Base-by-base conservation (phyloP, 2,329 filamentous ascomycete species). In the Fonsecaea nubica region DNA sequence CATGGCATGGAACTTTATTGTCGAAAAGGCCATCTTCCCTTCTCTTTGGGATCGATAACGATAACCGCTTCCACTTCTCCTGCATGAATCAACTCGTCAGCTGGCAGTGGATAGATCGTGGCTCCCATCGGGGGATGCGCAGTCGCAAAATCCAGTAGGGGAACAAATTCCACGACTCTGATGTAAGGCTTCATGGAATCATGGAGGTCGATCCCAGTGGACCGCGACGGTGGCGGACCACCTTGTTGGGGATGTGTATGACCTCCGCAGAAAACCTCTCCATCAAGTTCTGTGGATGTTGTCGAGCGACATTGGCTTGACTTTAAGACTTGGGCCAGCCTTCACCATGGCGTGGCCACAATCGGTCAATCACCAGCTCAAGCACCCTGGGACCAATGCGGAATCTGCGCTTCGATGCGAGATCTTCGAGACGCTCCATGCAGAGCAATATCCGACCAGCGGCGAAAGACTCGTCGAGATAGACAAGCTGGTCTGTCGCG, bases 361-460 rank as follows among this genome's bases (percentile, higher is more conserved):
- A 85, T 92, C 0, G 92, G 93, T 73, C 93, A 93, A 93, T 78
- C 89, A 87, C 76, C 78, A 93, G 3, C 82, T 92, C 40, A 88
- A 89, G 73, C 86, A 87, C 71, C 88, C 88, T 2, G 25, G 2
- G 7, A 0, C 45, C 45, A 15, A 40, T 68, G 38, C 48, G 64
- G 52, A 68, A 63, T 30, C 36, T 70, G 36, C 25, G 52, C 13
- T 35, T 35, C 8, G 68, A 32, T 6, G 6, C 6, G 25, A 70
- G 58, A 42, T 70, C 18, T 63, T 63, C 45, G 52, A 60, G 8
- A 62, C 58, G 25, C 52, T 63, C 12, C 40, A 63, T 8, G 30
- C 10, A 32, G 59, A 54, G 13, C 54, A 54, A 32, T 66, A 2
- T 66, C 60, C 13, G 4, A 12, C 15, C 60, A 36, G 12, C 60